phyloP scores from a whole-genome alignment of 768 basidiomycete species.

The Hygrocybe coccinea region DNA sequence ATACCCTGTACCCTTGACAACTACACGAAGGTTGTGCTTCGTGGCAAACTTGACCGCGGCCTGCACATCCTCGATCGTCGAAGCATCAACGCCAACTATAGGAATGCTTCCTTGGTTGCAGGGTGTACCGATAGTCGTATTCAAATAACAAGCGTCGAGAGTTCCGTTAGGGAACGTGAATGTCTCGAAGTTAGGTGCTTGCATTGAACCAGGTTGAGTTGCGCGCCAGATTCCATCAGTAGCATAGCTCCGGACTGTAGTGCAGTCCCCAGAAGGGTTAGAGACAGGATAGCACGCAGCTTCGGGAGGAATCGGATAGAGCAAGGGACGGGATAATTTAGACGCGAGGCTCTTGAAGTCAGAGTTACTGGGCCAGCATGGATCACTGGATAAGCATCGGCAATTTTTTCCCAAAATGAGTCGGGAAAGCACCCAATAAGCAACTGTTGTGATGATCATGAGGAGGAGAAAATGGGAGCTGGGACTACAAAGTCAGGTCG shows the following conservation, averaged over 20 bases:
- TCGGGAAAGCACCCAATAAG: neutral
- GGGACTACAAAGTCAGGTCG: too few relatives aligned
- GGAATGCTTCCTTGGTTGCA: slow-evolving; percentile 45
- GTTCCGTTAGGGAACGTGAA: slow-evolving; percentile 40
- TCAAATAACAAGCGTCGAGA: slow-evolving; percentile 48
- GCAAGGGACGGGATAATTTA: slow-evolving; percentile 41
- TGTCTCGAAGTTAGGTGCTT: slow-evolving; percentile 30
- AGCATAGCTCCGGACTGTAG: slow-evolving; percentile 24
- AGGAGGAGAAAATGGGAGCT: too few relatives aligned
- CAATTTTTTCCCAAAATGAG: slow-evolving; percentile 17
- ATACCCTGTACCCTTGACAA: slow-evolving; percentile 21
- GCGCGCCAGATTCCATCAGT: slow-evolving; percentile 38
- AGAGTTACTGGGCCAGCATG: slow-evolving; percentile 39
- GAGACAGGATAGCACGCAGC: slow-evolving; percentile 38
- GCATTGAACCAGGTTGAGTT: slow-evolving; percentile 37
- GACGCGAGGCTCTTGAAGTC: slow-evolving; percentile 31
- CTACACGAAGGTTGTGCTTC: slow-evolving; percentile 26
- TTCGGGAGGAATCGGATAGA: slow-evolving; percentile 40
- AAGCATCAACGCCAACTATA: slow-evolving; percentile 35
- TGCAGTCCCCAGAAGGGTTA: slow-evolving; percentile 37
- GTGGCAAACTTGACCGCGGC: slow-evolving; percentile 30
- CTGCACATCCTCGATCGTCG: slow-evolving; percentile 42
- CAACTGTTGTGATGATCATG: too few relatives aligned
- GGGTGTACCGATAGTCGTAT: slow-evolving; percentile 36
- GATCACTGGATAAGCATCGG: slow-evolving; percentile 37